phyloP scores from a whole-genome alignment of 2,329 filamentous ascomycete genomes.

The Emergomyces pasteurianus region DNA sequence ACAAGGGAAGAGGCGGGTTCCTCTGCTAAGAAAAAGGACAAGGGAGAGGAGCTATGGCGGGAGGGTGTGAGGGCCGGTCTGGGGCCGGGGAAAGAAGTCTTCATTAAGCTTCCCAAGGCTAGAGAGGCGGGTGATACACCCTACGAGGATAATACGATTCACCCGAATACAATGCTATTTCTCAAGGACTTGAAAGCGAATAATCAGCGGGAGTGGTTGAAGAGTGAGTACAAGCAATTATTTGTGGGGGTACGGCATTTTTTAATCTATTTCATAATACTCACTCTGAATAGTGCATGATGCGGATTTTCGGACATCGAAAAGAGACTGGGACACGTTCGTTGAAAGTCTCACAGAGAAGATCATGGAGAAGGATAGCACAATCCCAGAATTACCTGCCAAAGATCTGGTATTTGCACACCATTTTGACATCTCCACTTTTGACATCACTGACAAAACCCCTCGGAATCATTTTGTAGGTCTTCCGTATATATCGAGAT shows the following conservation, averaged over 20 bases:
- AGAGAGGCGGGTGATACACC: slow-evolving; percentile 46
- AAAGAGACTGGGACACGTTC: slow-evolving; percentile 73
- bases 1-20: slow-evolving; percentile 4
- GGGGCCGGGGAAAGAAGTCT: slow-evolving; percentile 47
- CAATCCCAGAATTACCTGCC: slow-evolving; percentile 71
- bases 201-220: slow-evolving; percentile 53
- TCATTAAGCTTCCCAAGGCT: slow-evolving; percentile 53
- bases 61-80: slow-evolving; percentile 43
- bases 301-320: slow-evolving; percentile 61
- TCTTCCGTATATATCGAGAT: slow-evolving; percentile 80
- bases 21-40: slow-evolving; percentile 7
- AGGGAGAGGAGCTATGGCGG: slow-evolving; percentile 44
- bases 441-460: slow-evolving; percentile 5
- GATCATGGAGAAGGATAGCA: slow-evolving; percentile 61
- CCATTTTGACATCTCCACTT: neutral
- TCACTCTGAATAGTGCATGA: slow-evolving; percentile 52
- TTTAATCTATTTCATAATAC: neutral
- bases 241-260: neutral
- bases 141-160: slow-evolving; percentile 46
- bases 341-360: slow-evolving; percentile 59
- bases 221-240: slow-evolving; percentile 35
- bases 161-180: slow-evolving; percentile 53
- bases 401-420: slow-evolving; percentile 55
- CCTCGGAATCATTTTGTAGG: slow-evolving; percentile 25
- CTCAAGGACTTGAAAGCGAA: slow-evolving; percentile 46